phyloP scores from a whole-genome alignment of 345 rosid genomes.

The Hibiscus trionum region DNA sequence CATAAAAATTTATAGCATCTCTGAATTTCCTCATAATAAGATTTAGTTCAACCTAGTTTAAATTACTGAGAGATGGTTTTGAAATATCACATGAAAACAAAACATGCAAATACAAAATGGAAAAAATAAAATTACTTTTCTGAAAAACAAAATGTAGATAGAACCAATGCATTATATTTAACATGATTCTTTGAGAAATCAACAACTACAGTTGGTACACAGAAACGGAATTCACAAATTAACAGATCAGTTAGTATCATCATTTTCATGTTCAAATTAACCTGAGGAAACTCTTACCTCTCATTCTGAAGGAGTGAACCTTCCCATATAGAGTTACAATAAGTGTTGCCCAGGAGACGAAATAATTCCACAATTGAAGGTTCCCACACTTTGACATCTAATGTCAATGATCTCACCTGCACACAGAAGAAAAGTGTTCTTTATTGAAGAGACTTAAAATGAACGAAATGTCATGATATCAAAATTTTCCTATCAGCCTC shows the following conservation, averaged over 20 bases:
- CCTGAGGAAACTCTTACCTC: slow-evolving; percentile 31
- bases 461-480: slow-evolving; percentile 3
- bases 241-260: neutral
- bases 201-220: neutral
- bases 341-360: slow-evolving; percentile 58
- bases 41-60: too few species aligned
- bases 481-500: neutral
- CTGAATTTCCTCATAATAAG: too few species aligned
- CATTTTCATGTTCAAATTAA: neutral
- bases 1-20: too few species aligned
- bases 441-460: neutral
- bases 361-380: slow-evolving; percentile 63
- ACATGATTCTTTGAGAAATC: neutral
- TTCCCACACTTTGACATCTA: slow-evolving; percentile 94
- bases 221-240: neutral
- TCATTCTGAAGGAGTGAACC: slow-evolving; percentile 36
- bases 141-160: too few species aligned
- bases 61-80: too few species aligned
- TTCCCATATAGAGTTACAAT: slow-evolving; percentile 82
- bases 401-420: slow-evolving; percentile 79
- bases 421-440: slow-evolving; percentile 9
- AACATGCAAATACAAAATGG: too few species aligned
- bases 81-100: too few species aligned
- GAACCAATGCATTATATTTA: too few species aligned
- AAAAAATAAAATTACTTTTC: too few species aligned